Base-by-base conservation (phyloP, 129 eudicot genomes). In the Flaveria linearis region DNA sequence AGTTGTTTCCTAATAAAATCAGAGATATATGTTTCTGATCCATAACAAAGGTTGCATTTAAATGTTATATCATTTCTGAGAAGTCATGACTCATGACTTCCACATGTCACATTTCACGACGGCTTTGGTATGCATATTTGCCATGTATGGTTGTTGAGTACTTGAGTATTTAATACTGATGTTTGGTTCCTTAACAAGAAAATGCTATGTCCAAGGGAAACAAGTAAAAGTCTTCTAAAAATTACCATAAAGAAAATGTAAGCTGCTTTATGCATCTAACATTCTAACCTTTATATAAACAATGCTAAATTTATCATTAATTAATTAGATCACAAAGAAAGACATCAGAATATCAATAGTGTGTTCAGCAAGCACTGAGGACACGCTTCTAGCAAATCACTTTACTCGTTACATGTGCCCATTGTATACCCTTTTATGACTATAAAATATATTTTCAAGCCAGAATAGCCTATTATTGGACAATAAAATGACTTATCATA, bases 321-420 rank as follows among this genome's bases (percentile, higher is more conserved):
- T 70, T 70, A 58, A 70, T 36, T 55, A 64, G 25, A 61, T 53
- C 60, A 72, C 39, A 73, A 41, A 72, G n/a, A 39, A 51, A 72
- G 47, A 63, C 18, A 77, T 68, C 45, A 25, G 20, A 42, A 67
- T 23, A 69, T 72, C 46, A 45, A 50, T 11, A 53, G 72, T 62
- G 41, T 78, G 62, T 58, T 57, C 30, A 69, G 30, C 41, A 78
- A 58, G 82, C 64, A 46, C 49, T 76, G 47, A 47, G 49, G 56
- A 50, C 66, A 78, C 66, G 23, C 20, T 71, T 71, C 71, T 72
- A 71, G 55, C 56, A 79, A 71, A 62, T 71, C 77, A 71, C 55
- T 77, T 62, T 18, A 71, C 66, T 71, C 13, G 30, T 10, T 69
- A 58, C 73, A 78, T 36, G 77, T 71, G 77, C 66, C 77, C 53